A percentile compares a stretch with the other conserved stretches of the same genome.
These are phyloP conservation scores for Alloascoidea hylecoeti DNA, from an alignment of 805 yeast genomes.

Conservation along the genomic window DNA sequence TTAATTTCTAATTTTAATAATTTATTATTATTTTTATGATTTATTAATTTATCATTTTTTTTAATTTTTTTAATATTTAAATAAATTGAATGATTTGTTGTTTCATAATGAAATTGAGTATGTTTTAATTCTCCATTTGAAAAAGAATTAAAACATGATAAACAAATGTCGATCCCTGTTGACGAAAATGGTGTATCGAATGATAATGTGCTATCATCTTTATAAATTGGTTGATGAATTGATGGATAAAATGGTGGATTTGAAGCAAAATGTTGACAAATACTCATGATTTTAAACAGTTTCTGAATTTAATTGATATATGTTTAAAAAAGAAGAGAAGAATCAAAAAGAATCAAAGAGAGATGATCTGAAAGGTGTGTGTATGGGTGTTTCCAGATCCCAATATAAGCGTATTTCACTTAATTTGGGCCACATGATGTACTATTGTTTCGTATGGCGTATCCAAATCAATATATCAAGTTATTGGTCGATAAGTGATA, in stretches of 20 bases:
- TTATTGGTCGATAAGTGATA: too few relatives aligned
- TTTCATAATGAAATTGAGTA: slow-evolving; percentile 38
- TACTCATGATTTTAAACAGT: too few relatives aligned
- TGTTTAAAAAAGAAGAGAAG: too few relatives aligned
- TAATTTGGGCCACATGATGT: too few relatives aligned
- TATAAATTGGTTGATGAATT: slow-evolving; percentile 35
- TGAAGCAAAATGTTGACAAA: not conserved
- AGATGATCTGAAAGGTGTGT: too few relatives aligned
- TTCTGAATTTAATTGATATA: too few relatives aligned
- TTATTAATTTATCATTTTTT: slow-evolving; percentile 17
- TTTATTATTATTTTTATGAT: slow-evolving; percentile 21
- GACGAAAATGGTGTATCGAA: slow-evolving; percentile 47
- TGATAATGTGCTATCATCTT: slow-evolving; percentile 85
- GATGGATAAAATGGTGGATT: not conserved
- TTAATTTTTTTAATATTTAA: slow-evolving; percentile 41
- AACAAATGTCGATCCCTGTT: slow-evolving; percentile 61
- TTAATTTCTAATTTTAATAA: slow-evolving; percentile 54
- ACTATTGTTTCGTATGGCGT: too few relatives aligned
- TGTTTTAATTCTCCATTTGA: slow-evolving; percentile 51
- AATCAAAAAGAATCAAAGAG: too few relatives aligned
- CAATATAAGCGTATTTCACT: too few relatives aligned
- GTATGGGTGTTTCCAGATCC: too few relatives aligned
- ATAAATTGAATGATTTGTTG: slow-evolving; percentile 38
- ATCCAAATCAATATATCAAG: too few relatives aligned
- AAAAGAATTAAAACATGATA: slow-evolving; percentile 36